A percentile compares a stretch with the other conserved stretches of the same genome.
These are phyloP conservation scores for Colletotrichum falcatum DNA, from an alignment of 2,329 filamentous ascomycete genomes.

Conservation along the genomic window DNA sequence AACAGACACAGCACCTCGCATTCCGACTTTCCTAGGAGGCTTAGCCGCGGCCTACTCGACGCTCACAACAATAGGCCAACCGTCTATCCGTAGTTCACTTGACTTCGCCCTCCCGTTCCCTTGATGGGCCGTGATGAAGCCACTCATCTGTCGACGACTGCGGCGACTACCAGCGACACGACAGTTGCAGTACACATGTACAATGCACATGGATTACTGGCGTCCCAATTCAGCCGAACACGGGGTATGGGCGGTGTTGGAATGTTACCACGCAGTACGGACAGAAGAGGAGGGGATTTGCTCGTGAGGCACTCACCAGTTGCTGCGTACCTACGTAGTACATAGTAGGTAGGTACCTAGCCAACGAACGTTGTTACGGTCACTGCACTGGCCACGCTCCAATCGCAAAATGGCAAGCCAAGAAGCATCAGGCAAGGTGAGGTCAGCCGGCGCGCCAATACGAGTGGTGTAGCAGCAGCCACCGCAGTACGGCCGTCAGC, in stretches of 20 bases:
- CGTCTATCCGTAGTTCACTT: background rate
- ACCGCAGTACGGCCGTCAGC: constrained; percentile 6
- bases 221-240: constrained; percentile 3
- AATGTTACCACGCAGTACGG: no score
- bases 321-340: no score
- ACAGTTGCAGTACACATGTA: background rate
- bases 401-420: constrained; percentile 18
- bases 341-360: no score
- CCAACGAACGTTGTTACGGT: constrained; percentile 32
- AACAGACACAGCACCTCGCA: constrained; percentile 10
- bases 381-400: constrained; percentile 26
- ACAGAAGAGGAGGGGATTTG: background rate
- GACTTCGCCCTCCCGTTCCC: constrained; percentile 1
- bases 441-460: constrained; percentile 27
- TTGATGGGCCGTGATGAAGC: constrained; percentile 6
- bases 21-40: constrained; percentile 20
- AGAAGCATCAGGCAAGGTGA: constrained; percentile 11
- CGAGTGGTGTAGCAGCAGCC: background rate
- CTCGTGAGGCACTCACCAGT: constrained; percentile 30
- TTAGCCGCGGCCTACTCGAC: background rate
- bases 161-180: background rate
- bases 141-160: constrained; percentile 4
- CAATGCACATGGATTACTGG: background rate
- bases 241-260: constrained; percentile 11
- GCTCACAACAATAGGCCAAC: background rate